Conservation (phyloP, 208 protist genomes). For the Leishmania braziliensis region DNA sequence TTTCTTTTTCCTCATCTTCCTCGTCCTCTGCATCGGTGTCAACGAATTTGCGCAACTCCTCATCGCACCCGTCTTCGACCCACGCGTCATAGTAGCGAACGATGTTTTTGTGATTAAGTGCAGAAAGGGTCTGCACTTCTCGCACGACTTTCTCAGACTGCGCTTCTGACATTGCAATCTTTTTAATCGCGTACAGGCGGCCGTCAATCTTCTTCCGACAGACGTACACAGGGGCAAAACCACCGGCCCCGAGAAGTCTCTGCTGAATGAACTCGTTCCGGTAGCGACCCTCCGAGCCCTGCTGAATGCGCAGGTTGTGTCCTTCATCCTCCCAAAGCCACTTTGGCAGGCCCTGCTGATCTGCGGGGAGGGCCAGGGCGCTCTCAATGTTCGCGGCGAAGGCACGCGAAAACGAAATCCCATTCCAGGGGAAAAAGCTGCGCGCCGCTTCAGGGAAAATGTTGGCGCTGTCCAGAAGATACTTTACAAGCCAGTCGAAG, state of each 20-base stretch:
- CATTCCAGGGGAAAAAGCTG: constrained; percentile 62
- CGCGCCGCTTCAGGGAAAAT: constrained; percentile 56
- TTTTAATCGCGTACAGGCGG: constrained; percentile 84
- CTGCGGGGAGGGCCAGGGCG: constrained; percentile 28
- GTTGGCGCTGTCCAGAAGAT: constrained; percentile 53
- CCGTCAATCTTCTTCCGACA: constrained; percentile 87
- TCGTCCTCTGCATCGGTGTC: constrained; percentile 37
- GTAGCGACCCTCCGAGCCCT: constrained; percentile 64
- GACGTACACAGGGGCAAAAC: constrained; percentile 86
- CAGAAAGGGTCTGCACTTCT: constrained; percentile 81
- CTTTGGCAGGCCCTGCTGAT: constrained; percentile 47
- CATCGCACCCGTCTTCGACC: constrained; percentile 84
- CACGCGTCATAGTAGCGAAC: constrained; percentile 92
- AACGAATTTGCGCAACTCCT: constrained; percentile 68
- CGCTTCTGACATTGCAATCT: constrained; percentile 70
- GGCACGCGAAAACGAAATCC: constrained; percentile 43
- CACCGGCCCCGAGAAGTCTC: constrained; percentile 68
- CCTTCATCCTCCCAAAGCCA: constrained; percentile 83
- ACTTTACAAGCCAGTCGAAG: constrained; percentile 60
- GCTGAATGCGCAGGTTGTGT: constrained; percentile 45
- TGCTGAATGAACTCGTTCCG: constrained; percentile 84
- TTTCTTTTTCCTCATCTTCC: constrained; percentile 32
- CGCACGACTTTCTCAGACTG: constrained; percentile 64
- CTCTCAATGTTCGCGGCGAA: constrained; percentile 46
- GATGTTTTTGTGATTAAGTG: constrained; percentile 83